Conservation (phyloP, 2,329 filamentous ascomycete genomes). For the Diaporthe vexans region DNA sequence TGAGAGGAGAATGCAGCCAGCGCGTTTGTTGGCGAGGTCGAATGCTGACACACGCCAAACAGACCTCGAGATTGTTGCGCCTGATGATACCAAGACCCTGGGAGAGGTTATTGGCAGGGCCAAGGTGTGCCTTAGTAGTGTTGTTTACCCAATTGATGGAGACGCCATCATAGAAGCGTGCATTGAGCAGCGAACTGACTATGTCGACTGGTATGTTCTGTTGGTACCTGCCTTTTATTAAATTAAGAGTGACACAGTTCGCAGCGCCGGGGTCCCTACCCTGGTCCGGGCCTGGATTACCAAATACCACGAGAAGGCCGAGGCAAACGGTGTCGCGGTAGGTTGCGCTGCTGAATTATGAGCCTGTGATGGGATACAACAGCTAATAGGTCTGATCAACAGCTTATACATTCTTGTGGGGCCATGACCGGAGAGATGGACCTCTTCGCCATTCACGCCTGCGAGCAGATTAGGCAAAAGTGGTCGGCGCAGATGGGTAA, state of each 20-base stretch:
- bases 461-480: neutral
- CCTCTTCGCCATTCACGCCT: conserved; percentile 10
- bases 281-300: conserved; percentile 26
- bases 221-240: neutral
- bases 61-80: conserved; percentile 30
- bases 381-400: neutral
- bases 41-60: neutral
- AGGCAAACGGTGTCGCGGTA: conserved; percentile 26
- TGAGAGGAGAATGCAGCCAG: neutral
- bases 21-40: no score
- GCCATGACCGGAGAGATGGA: conserved; percentile 26
- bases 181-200: conserved; percentile 28
- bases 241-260: neutral
- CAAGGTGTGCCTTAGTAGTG: conserved; percentile 28
- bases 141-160: conserved; percentile 32
- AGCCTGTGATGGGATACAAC: neutral
- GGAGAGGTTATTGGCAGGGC: conserved; percentile 25
- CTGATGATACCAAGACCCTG: conserved; percentile 3
- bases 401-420: conserved; percentile 15
- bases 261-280: conserved; percentile 19
- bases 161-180: conserved; percentile 22
- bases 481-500: conserved; percentile 17
- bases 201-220: conserved; percentile 24
- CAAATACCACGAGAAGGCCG: conserved; percentile 22
- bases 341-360: neutral